These are phyloP conservation scores for Sclerotinia sclerotiorum DNA, from an alignment of 2,329 filamentous ascomycete genomes.

Conservation along the genomic window DNA sequence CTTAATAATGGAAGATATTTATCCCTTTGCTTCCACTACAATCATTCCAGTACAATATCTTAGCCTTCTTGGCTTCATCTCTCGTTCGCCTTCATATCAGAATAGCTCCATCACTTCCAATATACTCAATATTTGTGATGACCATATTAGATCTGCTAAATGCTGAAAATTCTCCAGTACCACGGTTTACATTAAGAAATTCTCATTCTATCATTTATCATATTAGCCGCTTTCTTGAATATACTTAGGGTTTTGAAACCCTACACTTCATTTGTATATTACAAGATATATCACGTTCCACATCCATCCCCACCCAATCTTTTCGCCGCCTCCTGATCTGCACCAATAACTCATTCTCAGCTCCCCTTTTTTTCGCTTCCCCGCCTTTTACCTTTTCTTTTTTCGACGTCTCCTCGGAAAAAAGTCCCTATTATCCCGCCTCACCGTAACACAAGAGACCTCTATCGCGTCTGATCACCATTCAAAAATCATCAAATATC, in stretches of 20 bases:
- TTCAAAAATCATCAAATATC: neutral
- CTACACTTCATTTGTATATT: neutral
- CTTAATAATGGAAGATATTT: neutral
- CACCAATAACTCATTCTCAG: neutral
- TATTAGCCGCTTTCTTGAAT: neutral
- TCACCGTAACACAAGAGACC: neutral
- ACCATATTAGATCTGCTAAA: neutral
- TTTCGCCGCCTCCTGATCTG: slow-evolving; percentile 8
- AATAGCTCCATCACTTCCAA: neutral
- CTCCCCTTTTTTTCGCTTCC: slow-evolving; percentile 17
- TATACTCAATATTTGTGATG: neutral
- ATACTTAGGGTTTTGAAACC: neutral
- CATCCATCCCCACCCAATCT: neutral
- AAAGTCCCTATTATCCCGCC: neutral
- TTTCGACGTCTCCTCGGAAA: neutral
- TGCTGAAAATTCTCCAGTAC: neutral
- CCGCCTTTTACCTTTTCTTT: neutral
- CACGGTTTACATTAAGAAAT: neutral
- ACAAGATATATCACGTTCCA: slow-evolving; percentile 3
- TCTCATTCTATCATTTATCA: neutral
- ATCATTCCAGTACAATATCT: neutral
- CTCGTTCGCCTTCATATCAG: neutral
- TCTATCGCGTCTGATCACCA: neutral
- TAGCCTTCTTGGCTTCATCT: neutral
- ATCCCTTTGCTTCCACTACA: neutral